Conservation (phyloP, 371 early-diverging fungal species). For the Fennellomyces sp. region DNA sequence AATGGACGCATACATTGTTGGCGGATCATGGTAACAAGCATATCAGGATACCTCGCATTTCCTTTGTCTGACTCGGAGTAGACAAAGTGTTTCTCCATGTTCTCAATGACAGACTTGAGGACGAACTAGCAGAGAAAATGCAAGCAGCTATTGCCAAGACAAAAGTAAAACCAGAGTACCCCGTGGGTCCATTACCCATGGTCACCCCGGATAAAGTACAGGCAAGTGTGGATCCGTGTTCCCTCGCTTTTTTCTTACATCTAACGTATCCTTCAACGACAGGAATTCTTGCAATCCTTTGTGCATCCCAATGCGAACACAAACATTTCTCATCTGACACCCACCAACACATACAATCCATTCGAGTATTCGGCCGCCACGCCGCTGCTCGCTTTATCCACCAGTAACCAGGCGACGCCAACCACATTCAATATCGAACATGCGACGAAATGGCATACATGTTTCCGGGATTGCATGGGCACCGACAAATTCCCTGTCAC, state of each 20-base stretch:
- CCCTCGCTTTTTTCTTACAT: too few relatives aligned
- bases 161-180: neutral
- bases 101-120: conserved; percentile 20
- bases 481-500: conserved; percentile 27
- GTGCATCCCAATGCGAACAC: neutral
- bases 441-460: conserved; percentile 36
- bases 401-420: neutral
- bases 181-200: neutral
- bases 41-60: neutral
- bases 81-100: conserved; percentile 27
- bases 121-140: conserved; percentile 10
- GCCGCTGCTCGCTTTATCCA: neutral
- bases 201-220: neutral
- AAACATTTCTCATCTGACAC: neutral
- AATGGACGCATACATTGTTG: conserved; percentile 35
- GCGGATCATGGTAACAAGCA: conserved; percentile 30
- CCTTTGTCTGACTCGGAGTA: neutral
- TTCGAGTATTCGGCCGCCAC: neutral
- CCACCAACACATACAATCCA: neutral
- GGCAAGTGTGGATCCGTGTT: neutral
- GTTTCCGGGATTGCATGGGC: conserved; percentile 35
- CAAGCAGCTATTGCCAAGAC: neutral
- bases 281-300: neutral
- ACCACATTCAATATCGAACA: conserved; percentile 25
- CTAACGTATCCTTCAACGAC: too few relatives aligned